A percentile compares a stretch with the other conserved stretches of the same genome.
phyloP scores from a whole-genome alignment of 495 filamentous ascomycete species.

The Penicillium odoratum region DNA sequence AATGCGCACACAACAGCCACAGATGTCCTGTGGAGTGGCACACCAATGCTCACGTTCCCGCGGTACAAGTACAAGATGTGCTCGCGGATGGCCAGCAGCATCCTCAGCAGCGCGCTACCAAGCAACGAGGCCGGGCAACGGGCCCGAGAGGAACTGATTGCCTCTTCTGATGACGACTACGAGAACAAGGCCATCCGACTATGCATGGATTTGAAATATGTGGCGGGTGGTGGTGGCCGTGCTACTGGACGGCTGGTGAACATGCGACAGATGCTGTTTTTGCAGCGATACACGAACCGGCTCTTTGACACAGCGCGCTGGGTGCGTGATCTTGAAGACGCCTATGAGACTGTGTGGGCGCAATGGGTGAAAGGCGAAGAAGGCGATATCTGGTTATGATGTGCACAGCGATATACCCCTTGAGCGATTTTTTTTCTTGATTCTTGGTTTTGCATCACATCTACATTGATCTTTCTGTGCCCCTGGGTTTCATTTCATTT shows the following conservation, averaged over 20 bases:
- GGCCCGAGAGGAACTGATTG: constrained; percentile 76
- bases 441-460: constrained; percentile 2
- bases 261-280: constrained; percentile 75
- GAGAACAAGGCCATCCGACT: constrained; percentile 77
- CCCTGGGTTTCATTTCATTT: neutral
- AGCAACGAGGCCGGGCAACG: constrained; percentile 61
- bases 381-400: constrained; percentile 80
- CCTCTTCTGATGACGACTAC: constrained; percentile 73
- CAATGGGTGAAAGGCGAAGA: constrained; percentile 84
- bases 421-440: constrained; percentile 28
- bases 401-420: constrained; percentile 41
- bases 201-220: constrained; percentile 66
- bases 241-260: constrained; percentile 69
- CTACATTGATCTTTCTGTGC: constrained; percentile 2
- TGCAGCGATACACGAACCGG: constrained; percentile 76
- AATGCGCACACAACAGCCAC: constrained; percentile 98
- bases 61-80: constrained; percentile 98
- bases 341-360: constrained; percentile 85
- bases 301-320: constrained; percentile 92
- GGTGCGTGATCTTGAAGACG: constrained; percentile 88
- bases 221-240: constrained; percentile 49
- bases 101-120: constrained; percentile 85
- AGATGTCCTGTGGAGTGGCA: constrained; percentile 94
- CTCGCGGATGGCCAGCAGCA: constrained; percentile 94
- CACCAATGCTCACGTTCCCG: constrained; percentile 90